Percentiles rank a stretch among this genome's conserved stretches.
phyloP scores from a whole-genome alignment of 495 filamentous ascomycete species.

The Mytilinidion resinicola region DNA sequence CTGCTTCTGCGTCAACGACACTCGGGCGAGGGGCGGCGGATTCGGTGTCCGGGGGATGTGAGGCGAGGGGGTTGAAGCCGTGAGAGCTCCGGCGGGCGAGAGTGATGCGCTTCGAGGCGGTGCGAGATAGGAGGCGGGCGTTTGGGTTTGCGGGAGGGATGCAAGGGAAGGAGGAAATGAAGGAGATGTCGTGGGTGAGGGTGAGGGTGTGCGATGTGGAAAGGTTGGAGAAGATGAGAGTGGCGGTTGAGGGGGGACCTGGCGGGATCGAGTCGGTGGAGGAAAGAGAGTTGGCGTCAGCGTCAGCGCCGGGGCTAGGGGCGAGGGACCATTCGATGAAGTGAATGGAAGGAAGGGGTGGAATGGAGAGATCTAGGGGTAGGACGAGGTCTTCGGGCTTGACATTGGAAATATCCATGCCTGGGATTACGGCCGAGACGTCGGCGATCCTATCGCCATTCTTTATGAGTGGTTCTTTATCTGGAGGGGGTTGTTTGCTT shows the following conservation, averaged over 20 bases:
- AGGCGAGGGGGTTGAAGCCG: constrained; percentile 20
- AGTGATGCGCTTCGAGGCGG: constrained; percentile 17
- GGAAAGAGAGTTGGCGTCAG: neutral
- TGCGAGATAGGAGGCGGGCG: constrained; percentile 3
- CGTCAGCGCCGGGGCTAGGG: neutral
- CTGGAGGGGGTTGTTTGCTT: constrained; percentile 32
- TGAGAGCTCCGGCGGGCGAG: constrained; percentile 16
- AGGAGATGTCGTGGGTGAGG: constrained; percentile 31
- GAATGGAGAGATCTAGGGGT: constrained; percentile 28
- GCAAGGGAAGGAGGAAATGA: constrained; percentile 35
- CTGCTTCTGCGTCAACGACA: neutral
- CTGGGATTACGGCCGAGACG: constrained; percentile 49
- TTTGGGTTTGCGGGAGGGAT: constrained; percentile 16
- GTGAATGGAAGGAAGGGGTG: constrained; percentile 15
- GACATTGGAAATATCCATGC: constrained; percentile 42
- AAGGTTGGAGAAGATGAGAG: constrained; percentile 29
- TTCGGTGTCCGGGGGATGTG: constrained; percentile 17
- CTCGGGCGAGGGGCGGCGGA: neutral
- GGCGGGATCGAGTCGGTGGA: neutral
- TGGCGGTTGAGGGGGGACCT: constrained; percentile 4
- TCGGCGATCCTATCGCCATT: constrained; percentile 37
- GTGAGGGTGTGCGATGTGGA: constrained; percentile 17
- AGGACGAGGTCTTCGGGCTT: constrained; percentile 54
- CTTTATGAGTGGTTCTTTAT: constrained; percentile 40
- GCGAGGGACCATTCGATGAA: constrained; percentile 14